Evolutionary conservation across 2,329 filamentous ascomycete genomes (phyloP).

Genomic region (Clonostachys rhizophaga): DNA sequence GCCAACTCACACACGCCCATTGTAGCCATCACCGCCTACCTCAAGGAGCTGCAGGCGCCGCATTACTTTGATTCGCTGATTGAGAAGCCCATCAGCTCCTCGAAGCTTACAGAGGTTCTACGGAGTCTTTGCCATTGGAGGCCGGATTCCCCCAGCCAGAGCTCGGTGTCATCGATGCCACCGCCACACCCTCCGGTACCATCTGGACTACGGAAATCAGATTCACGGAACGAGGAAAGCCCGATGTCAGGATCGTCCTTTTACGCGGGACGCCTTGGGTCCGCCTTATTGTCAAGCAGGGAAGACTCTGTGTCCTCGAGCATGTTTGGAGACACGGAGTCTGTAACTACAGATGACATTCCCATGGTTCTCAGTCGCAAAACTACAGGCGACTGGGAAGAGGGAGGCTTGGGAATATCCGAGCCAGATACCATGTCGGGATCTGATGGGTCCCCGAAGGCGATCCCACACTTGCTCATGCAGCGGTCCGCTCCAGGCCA

Average conservation of each 20-base stretch:
- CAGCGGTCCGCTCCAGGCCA: conserved; percentile 62
- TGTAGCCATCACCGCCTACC: conserved; percentile 91
- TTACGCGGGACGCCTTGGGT: conserved; percentile 65
- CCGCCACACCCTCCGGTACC: conserved; percentile 31
- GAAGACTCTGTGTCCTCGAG: conserved; percentile 88
- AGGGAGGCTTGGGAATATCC: conserved; percentile 73
- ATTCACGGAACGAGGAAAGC: conserved; percentile 67
- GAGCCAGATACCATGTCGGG: conserved; percentile 42
- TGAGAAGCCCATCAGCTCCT: conserved; percentile 92
- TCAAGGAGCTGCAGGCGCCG: conserved; percentile 93
- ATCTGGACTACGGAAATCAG: conserved; percentile 62
- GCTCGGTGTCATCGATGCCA: conserved; percentile 18
- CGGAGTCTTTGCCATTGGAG: conserved; percentile 92
- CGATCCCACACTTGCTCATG: conserved; percentile 49
- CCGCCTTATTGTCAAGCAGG: conserved; percentile 76
- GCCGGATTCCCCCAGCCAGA: conserved; percentile 52
- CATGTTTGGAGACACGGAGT: conserved; percentile 82
- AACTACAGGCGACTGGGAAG: conserved; percentile 72
- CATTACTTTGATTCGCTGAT: conserved; percentile 96
- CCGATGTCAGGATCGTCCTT: conserved; percentile 74
- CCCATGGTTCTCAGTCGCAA: conserved; percentile 72
- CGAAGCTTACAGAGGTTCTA: conserved; percentile 85
- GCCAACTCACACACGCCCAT: conserved; percentile 92
- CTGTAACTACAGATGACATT: conserved; percentile 71
- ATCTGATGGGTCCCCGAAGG: conserved; percentile 20